These are phyloP conservation scores for Murraya koenigii DNA, from an alignment of 345 rosid genomes.

Conservation along the genomic window DNA sequence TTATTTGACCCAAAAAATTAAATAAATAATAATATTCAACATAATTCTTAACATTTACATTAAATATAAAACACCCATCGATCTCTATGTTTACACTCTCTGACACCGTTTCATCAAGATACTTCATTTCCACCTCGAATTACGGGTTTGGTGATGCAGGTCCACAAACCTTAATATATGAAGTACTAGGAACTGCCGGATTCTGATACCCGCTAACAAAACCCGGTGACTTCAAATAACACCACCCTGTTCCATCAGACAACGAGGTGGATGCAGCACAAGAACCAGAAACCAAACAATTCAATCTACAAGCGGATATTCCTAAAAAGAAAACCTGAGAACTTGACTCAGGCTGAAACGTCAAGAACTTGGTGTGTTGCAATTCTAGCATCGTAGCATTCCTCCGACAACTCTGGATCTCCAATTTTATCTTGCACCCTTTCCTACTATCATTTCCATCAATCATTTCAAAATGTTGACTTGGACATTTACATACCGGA, in stretches of 20 bases:
- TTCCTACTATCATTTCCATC: slow-evolving; percentile 44
- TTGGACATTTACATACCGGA: slow-evolving; percentile 63
- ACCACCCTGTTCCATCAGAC: slow-evolving; percentile 58
- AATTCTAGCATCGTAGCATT: slow-evolving; percentile 48
- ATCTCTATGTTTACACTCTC: no score
- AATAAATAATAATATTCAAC: no score
- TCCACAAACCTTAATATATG: slow-evolving; percentile 60
- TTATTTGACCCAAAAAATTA: no score
- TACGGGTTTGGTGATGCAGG: slow-evolving; percentile 38
- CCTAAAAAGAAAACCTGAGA: slow-evolving; percentile 41
- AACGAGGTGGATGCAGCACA: slow-evolving; percentile 58
- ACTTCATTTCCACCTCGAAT: no score
- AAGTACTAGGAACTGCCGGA: slow-evolving; percentile 59
- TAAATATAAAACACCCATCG: no score
- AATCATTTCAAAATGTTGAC: slow-evolving; percentile 52
- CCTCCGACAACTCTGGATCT: slow-evolving; percentile 48
- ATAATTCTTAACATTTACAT: no score
- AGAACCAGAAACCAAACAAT: slow-evolving; percentile 43
- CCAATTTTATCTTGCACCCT: slow-evolving; percentile 62
- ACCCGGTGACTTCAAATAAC: slow-evolving; percentile 41
- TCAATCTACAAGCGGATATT: slow-evolving; percentile 49
- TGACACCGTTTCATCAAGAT: no score
- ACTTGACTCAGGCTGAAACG: slow-evolving; percentile 39
- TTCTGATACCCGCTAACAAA: slow-evolving; percentile 50
- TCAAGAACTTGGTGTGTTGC: slow-evolving; percentile 52